Conservation (phyloP, 2,329 filamentous ascomycete genomes). For the Blastomyces gilchristii region DNA sequence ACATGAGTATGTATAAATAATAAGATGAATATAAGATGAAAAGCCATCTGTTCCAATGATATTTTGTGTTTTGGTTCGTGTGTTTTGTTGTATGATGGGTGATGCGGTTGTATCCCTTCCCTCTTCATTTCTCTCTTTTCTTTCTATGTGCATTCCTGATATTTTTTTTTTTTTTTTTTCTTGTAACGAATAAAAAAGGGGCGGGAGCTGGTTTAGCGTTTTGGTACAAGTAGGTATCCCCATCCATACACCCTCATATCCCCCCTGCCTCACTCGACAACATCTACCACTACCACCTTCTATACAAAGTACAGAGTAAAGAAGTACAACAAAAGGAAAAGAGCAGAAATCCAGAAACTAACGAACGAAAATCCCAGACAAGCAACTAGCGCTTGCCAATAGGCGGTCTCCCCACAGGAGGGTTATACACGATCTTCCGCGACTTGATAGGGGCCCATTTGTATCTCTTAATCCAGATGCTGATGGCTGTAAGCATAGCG, state of each 20-base stretch:
- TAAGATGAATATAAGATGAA: neutral
- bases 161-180: neutral
- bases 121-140: neutral
- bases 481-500: slow-evolving; percentile 69
- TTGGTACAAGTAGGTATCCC: slow-evolving; percentile 1
- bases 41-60: neutral
- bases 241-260: neutral
- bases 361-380: neutral
- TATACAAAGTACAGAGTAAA: slow-evolving; percentile 1
- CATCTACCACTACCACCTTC: neutral
- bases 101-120: neutral
- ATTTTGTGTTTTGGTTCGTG: neutral
- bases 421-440: slow-evolving; percentile 82
- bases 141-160: slow-evolving; percentile 2
- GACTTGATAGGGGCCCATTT: slow-evolving; percentile 97
- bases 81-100: neutral
- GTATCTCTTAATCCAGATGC: slow-evolving; percentile 98
- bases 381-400: neutral
- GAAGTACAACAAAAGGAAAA: neutral
- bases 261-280: neutral
- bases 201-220: neutral
- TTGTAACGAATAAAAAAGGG: neutral
- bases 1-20: neutral
- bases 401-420: slow-evolving; percentile 43
- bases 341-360: neutral